Evolutionary conservation across 257 asterid species (phyloP).

Genomic region (Gentiana straminea): DNA sequence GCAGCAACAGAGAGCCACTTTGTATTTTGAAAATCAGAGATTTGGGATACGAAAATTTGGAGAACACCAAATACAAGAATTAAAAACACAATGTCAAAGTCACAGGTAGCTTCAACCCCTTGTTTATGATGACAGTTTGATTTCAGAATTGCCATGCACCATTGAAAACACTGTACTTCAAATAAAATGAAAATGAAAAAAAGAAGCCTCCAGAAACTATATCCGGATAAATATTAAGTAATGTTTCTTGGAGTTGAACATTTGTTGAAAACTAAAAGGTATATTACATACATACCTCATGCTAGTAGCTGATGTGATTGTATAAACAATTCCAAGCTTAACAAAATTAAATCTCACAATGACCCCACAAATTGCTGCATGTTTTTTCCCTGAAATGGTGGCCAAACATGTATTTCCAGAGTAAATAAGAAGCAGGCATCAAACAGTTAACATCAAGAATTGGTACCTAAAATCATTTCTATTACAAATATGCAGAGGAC

Average conservation of each 20-base stretch:
- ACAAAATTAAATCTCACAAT: too few relatives aligned
- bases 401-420: too few relatives aligned
- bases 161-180: neutral
- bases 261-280: slow-evolving; percentile 3
- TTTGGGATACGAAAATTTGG: slow-evolving; percentile 73
- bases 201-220: neutral
- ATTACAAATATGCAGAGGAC: neutral
- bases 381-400: too few relatives aligned
- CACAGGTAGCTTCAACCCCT: slow-evolving; percentile 59
- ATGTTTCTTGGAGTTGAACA: neutral
- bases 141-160: slow-evolving; percentile 59
- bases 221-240: too few relatives aligned
- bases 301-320: too few relatives aligned
- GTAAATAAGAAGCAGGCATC: too few relatives aligned
- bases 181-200: neutral
- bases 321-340: too few relatives aligned
- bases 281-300: too few relatives aligned
- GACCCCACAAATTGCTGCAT: slow-evolving; percentile 39
- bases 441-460: too few relatives aligned
- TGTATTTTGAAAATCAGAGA: slow-evolving; percentile 63
- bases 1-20: slow-evolving; percentile 65
- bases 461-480: too few relatives aligned
- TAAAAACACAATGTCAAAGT: slow-evolving; percentile 19
- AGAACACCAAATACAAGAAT: too few relatives aligned
- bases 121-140: slow-evolving; percentile 66